Percentiles rank a stretch among this genome's conserved stretches.
These are phyloP conservation scores for Kodamaea arcana DNA, from an alignment of 1,139 yeast species.

Conservation along the genomic window DNA sequence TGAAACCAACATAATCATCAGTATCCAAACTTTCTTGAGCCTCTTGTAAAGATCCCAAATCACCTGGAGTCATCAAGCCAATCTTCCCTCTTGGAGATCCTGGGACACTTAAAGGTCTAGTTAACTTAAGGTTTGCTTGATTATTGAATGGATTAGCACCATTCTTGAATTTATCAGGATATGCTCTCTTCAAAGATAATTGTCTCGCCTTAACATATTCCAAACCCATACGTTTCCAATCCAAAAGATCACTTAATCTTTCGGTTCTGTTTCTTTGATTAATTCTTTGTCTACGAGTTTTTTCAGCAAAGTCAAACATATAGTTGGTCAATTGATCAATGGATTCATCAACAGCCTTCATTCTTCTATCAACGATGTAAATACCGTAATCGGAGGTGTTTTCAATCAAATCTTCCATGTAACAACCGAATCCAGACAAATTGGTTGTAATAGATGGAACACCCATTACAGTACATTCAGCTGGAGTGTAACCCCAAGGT, in stretches of 20 bases:
- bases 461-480: conserved; percentile 99
- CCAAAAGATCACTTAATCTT: conserved; percentile 84
- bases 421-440: conserved; percentile 95
- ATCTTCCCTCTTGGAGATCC: conserved; percentile 76
- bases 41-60: conserved; percentile 93
- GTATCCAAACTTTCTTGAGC: conserved; percentile 68
- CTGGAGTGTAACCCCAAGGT: conserved; percentile 99
- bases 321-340: conserved; percentile 85
- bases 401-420: conserved; percentile 97
- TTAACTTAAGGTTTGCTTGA: conserved; percentile 59
- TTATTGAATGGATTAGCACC: conserved; percentile 60
- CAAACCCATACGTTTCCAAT: conserved; percentile 97
- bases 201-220: conserved; percentile 95
- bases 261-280: conserved; percentile 98
- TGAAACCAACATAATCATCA: conserved; percentile 80
- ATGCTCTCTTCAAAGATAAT: conserved; percentile 86
- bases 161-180: conserved; percentile 76
- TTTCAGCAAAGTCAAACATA: conserved; percentile 84
- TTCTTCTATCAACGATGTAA: conserved; percentile 91
- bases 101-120: conserved; percentile 91
- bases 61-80: conserved; percentile 94
- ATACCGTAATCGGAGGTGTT: conserved; percentile 94
- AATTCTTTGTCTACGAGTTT: conserved; percentile 94
- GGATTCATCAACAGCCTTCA: conserved; percentile 90
- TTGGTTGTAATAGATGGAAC: conserved; percentile 98